Percentiles rank a stretch among this genome's conserved stretches.
These are phyloP conservation scores for Trichoderma endophyticum DNA, from an alignment of 2,329 filamentous ascomycete genomes.

Conservation along the genomic window DNA sequence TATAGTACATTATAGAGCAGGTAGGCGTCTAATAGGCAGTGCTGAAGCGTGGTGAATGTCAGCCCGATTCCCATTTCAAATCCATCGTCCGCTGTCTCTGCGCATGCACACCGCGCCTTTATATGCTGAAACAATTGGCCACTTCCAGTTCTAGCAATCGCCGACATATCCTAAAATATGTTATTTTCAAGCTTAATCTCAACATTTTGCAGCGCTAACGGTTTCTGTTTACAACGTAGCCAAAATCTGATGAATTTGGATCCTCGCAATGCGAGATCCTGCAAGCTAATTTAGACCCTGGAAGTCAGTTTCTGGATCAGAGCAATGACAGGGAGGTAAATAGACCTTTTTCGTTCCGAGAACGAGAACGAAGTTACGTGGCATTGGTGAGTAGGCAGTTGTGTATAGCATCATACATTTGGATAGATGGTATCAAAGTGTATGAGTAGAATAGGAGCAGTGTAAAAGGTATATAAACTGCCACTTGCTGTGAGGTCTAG, in stretches of 20 bases:
- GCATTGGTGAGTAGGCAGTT: neutral
- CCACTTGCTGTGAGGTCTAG: neutral
- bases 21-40: neutral
- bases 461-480: neutral
- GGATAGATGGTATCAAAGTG: neutral
- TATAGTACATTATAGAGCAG: neutral
- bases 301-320: neutral
- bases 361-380: neutral
- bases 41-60: neutral
- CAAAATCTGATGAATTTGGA: neutral
- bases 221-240: neutral
- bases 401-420: neutral
- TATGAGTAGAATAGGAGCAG: neutral
- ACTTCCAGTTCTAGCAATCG: neutral
- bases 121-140: neutral
- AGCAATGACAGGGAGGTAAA: neutral
- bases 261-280: neutral
- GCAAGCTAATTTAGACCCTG: neutral
- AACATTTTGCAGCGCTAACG: neutral
- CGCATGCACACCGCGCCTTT: neutral
- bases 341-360: neutral
- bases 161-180: neutral
- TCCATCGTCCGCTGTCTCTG: neutral
- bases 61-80: neutral
- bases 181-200: neutral